phyloP scores from a whole-genome alignment of 306 rosid genomes.

The Cicer cuneatum region DNA sequence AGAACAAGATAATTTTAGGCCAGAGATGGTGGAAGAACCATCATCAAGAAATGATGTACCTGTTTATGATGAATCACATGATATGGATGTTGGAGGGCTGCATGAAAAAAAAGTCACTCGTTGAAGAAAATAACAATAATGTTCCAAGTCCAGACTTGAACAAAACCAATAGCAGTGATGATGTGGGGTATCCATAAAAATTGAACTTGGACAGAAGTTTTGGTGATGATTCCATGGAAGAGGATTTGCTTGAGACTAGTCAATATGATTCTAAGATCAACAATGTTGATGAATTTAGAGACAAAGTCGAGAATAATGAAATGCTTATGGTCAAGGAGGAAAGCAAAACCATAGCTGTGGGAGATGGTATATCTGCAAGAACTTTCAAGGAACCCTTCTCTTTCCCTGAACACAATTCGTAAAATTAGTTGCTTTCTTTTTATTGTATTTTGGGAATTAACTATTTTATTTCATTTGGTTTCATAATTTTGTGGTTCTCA shows the following conservation, averaged over 20 bases:
- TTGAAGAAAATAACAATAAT: constrained; percentile 54
- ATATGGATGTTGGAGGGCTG: constrained; percentile 62
- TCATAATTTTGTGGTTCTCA: too few species aligned
- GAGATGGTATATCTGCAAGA: constrained; percentile 60
- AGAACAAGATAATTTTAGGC: constrained; percentile 91
- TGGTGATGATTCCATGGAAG: constrained; percentile 99
- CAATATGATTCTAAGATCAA: constrained; percentile 76
- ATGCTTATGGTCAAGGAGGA: constrained; percentile 61
- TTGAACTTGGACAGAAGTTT: constrained; percentile 96
- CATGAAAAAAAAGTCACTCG: constrained; percentile 49
- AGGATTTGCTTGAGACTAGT: constrained; percentile 83
- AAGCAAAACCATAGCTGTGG: constrained; percentile 49
- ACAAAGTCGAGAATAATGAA: constrained; percentile 59
- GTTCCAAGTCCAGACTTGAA: constrained; percentile 58
- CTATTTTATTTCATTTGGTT: too few species aligned
- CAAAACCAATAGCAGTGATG: constrained; percentile 56
- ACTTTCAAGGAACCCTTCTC: too few species aligned
- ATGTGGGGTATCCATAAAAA: constrained; percentile 83
- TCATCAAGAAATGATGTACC: constrained; percentile 80
- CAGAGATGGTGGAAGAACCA: constrained; percentile 98
- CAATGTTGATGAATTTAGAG: constrained; percentile 61
- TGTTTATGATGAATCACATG: constrained; percentile 77
- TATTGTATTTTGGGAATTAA: too few species aligned
- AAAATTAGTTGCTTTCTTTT: too few species aligned
- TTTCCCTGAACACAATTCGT: too few species aligned